These are phyloP conservation scores for Starmera dryadoides DNA, from an alignment of 805 yeast species.

Conservation along the genomic window DNA sequence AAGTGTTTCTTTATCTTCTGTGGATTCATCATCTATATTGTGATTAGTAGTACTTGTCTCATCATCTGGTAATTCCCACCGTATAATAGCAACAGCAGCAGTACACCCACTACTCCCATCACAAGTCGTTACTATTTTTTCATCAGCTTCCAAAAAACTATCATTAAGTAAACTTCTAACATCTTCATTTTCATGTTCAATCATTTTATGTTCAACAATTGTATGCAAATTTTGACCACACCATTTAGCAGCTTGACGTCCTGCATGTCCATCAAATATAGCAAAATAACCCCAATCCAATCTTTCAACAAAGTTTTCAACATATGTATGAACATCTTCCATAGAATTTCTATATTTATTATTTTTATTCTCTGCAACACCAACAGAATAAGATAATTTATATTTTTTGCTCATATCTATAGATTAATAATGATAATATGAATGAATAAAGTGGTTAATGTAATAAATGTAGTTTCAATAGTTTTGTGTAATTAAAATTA, in stretches of 20 bases:
- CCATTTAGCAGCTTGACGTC: slow-evolving; percentile 88
- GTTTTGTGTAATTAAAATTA: too few relatives aligned
- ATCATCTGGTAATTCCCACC: slow-evolving; percentile 61
- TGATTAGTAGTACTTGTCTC: not conserved
- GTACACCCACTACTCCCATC: slow-evolving; percentile 86
- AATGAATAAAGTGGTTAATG: too few relatives aligned
- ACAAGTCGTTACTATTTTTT: slow-evolving; percentile 48
- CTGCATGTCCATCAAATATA: slow-evolving; percentile 96
- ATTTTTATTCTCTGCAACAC: slow-evolving; percentile 89
- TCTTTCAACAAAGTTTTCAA: slow-evolving; percentile 86
- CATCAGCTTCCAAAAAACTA: slow-evolving; percentile 73
- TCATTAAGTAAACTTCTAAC: slow-evolving; percentile 60
- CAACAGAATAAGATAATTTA: slow-evolving; percentile 69
- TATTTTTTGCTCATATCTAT: slow-evolving; percentile 12
- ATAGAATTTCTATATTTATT: slow-evolving; percentile 73
- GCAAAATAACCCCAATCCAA: slow-evolving; percentile 95
- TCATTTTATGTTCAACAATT: slow-evolving; percentile 51
- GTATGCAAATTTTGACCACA: slow-evolving; percentile 83
- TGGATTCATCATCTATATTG: not conserved
- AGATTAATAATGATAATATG: too few relatives aligned
- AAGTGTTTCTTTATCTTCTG: slow-evolving; percentile 1
- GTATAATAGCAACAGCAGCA: slow-evolving; percentile 85
- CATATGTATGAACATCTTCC: slow-evolving; percentile 95
- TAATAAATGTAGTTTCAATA: too few relatives aligned
- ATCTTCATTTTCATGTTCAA: slow-evolving; percentile 40